Evolutionary conservation across 805 yeast species (phyloP).

Genomic region (Saccharomycopsis capsularis): DNA sequence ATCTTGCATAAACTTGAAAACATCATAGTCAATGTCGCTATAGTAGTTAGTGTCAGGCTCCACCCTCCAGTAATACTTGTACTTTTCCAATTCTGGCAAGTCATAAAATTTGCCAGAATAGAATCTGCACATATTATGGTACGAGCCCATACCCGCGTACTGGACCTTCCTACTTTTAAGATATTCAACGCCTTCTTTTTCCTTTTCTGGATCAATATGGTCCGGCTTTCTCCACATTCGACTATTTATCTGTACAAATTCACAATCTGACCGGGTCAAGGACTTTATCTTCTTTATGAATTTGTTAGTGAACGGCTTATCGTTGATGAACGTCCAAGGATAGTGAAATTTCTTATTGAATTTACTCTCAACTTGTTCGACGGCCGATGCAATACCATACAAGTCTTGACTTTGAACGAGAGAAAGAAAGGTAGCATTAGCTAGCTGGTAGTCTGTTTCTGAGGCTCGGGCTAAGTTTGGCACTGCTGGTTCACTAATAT

Average conservation of each 20-base stretch:
- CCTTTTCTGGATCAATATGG: slow-evolving; percentile 40
- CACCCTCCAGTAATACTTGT: slow-evolving; percentile 70
- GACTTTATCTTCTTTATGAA: slow-evolving; percentile 43
- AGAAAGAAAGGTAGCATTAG: slow-evolving; percentile 68
- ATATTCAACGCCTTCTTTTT: slow-evolving; percentile 34
- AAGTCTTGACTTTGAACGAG: slow-evolving; percentile 62
- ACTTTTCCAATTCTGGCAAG: slow-evolving; percentile 53
- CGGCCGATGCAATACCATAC: slow-evolving; percentile 40
- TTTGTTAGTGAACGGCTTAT: slow-evolving; percentile 49
- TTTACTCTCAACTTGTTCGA: slow-evolving; percentile 50
- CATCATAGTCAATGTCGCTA: slow-evolving; percentile 67
- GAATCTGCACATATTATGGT: slow-evolving; percentile 78
- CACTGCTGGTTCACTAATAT: slow-evolving; percentile 44
- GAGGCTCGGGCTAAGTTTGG: slow-evolving; percentile 27
- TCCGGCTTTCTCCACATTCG: slow-evolving; percentile 29
- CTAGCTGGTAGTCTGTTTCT: slow-evolving; percentile 25
- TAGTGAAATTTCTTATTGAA: slow-evolving; percentile 68
- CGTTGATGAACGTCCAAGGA: slow-evolving; percentile 77
- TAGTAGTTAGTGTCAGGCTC: slow-evolving; percentile 67
- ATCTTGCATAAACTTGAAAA: slow-evolving; percentile 62
- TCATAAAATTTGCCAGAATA: slow-evolving; percentile 58
- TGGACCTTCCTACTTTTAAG: slow-evolving; percentile 42
- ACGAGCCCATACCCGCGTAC: slow-evolving; percentile 48
- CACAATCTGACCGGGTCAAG: slow-evolving; percentile 30
- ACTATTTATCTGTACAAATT: slow-evolving; percentile 37